Evolutionary conservation across 192 early-diverging fungal genomes (phyloP), one percentile per base, ranked within the genome.

Genomic region (Dissophora globulifera): DNA sequence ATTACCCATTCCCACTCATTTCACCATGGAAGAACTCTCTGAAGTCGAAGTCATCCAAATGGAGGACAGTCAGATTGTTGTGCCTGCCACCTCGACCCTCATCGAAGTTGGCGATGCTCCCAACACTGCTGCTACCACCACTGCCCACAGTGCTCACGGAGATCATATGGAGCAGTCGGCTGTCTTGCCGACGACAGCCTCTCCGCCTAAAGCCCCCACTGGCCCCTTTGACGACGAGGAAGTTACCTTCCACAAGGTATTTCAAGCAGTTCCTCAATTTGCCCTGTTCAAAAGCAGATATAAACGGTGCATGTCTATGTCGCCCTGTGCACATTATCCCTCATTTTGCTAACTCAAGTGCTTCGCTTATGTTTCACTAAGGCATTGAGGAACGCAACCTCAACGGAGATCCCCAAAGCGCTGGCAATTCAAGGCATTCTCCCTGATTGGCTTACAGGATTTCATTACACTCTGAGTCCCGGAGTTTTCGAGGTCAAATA

Each of bases 401-500:
- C 86, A 47, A 83, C 79, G 26, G 52, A 69, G 5, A 40, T 32
- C 1, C 81, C 85, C 20, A 67, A 66, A 2, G 70, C 83, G 27
- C 56, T 91, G 32, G 67, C 67, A 15, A 79, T 91, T 0, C 75
- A 78, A 30, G 91, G 91, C 6, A 53, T 80, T 7, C 81, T 90
- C 25, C 91, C 91, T 7, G 84, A 86, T 16, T 90, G 90, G 69
- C 61, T 93, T 50, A 84, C 79, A 47, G 89, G 87, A 33, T 89
- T 87, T 63, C 79, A 88, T 31, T 91, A 85, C 30, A 83, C 87
- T 23, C 66, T 93, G 16, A 90, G 88, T 2, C 90, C 90, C 10
- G 92, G 89, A 20, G 83, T 78, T 8, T 85, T 87, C 54, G 92
- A 91, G 50, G 70, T 91, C 50, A 87, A 81, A 41, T 91, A 90